Percentiles rank a stretch among this genome's conserved stretches.
phyloP scores from a whole-genome alignment of 2,329 filamentous ascomycete genomes.

The Pseudogymnoascus sp. region DNA sequence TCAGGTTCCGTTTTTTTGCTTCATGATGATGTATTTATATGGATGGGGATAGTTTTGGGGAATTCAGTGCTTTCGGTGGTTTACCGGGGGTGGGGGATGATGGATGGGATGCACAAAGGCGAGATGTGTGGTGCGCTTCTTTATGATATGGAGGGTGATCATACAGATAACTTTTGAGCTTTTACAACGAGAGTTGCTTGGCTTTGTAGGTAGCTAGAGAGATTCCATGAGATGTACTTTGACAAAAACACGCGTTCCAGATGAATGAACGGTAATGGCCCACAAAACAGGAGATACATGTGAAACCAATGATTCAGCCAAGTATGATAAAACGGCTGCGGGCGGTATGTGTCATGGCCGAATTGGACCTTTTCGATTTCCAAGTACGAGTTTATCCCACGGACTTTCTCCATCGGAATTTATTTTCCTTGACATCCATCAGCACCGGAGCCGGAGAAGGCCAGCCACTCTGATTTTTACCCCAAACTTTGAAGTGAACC shows the following conservation, averaged over 20 bases:
- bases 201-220: slow-evolving; percentile 8
- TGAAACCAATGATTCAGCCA: slow-evolving; percentile 8
- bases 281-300: slow-evolving; percentile 1
- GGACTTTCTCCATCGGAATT: not conserved
- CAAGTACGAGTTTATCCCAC: not conserved
- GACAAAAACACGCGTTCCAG: not conserved
- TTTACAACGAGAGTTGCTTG: slow-evolving; percentile 2
- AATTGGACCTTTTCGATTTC: not conserved
- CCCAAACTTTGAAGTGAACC: not conserved
- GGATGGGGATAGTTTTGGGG: slow-evolving; percentile 18
- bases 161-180: not conserved
- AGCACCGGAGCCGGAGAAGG: not conserved
- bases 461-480: not conserved
- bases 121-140: slow-evolving; percentile 8
- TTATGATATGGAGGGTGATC: slow-evolving; percentile 13
- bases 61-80: slow-evolving; percentile 30
- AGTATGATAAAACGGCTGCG: not conserved
- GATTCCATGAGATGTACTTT: slow-evolving; percentile 4
- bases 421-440: not conserved
- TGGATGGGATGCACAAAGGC: slow-evolving; percentile 28
- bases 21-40: slow-evolving; percentile 9
- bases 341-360: slow-evolving; percentile 6
- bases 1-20: slow-evolving; percentile 1
- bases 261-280: not conserved
- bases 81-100: slow-evolving; percentile 37